Base-by-base conservation (phyloP, 495 filamentous ascomycete genomes). In the Cetradonia linearis region DNA sequence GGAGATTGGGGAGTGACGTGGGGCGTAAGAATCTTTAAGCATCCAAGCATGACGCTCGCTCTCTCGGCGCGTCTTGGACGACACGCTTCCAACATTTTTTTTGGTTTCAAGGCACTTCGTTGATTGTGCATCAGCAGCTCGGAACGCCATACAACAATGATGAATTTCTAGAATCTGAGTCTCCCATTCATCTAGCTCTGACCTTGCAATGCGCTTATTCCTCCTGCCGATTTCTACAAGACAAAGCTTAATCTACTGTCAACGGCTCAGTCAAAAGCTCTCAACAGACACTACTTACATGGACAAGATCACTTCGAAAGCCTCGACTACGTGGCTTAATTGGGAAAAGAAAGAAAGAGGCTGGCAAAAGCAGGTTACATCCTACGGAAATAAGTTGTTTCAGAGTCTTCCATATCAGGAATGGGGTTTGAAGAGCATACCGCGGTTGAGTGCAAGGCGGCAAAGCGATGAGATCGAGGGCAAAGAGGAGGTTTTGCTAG, bases 341-440 rank as follows among this genome's bases (percentile, higher is more conserved):
- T 96, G 92, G 92, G 93, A 97, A 71, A 84, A 84, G 67, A 83
- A 84, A 60, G 85, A 93, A 5, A 77, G 76, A 53, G 85, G 86
- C 36, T 97, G 92, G 93, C 88, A 96, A 73, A 89, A 87, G 63
- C 81, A 79, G 61, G 76, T 96, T 33, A 91, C 91, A 25, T 77
- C 77, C 56, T 93, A 91, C 70, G 93, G 94, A 31, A 96, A 97
- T 75, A 77, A 81, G 31, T 80, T 87, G 11, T 79, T 97, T 55
- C 86, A 86, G 67, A 81, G 89, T 44, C 91, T 99, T 65, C 89
- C 92, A 2, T 96, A 86, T 70, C 88, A 96, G 73, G 93, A 99
- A 86, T 99, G 93, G 86, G 92, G 89, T 0, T 75, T 98, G 52
- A 97, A 97, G 73, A 92, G 89, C 56, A 86, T 98, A 40, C 93